Conservation (phyloP, 495 filamentous ascomycete species). For the Penicillium steckii region DNA sequence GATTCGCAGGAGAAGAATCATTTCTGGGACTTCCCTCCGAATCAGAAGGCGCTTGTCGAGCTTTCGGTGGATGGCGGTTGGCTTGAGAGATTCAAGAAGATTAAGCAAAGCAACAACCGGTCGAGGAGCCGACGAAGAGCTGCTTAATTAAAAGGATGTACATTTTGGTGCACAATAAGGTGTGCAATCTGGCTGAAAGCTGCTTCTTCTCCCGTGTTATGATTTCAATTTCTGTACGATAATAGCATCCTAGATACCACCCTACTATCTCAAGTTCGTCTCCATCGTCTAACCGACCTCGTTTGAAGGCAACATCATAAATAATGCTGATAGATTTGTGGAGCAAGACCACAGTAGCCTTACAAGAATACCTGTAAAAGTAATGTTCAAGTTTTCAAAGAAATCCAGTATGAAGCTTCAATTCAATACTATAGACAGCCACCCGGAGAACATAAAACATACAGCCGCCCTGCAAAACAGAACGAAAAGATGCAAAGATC, state of each 20-base stretch:
- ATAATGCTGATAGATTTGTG: too few species aligned
- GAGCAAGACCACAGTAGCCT: too few species aligned
- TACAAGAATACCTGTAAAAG: not conserved
- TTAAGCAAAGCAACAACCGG: too few species aligned
- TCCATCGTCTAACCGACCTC: too few species aligned
- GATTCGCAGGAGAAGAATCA: conserved; percentile 1
- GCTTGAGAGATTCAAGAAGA: conserved; percentile 13
- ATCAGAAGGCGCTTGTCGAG: conserved; percentile 30
- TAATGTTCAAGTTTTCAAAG: too few species aligned
- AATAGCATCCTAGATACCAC: not conserved
- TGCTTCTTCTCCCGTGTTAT: not conserved
- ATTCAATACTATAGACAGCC: not conserved
- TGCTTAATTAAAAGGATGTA: too few species aligned
- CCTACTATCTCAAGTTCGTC: too few species aligned
- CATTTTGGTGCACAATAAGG: too few species aligned
- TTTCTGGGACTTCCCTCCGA: conserved; percentile 44
- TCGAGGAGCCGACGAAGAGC: too few species aligned
- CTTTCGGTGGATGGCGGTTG: conserved; percentile 31
- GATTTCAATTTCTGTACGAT: not conserved
- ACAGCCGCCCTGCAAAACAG: not conserved
- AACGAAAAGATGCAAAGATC: not conserved
- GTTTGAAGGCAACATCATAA: too few species aligned
- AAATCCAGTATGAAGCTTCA: not conserved
- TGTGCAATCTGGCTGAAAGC: not conserved
- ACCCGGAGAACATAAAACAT: not conserved